A percentile compares a stretch with the other conserved stretches of the same genome.
These are phyloP conservation scores for Cercospora brassicicola DNA, from an alignment of 2,329 filamentous ascomycete genomes.

Conservation along the genomic window DNA sequence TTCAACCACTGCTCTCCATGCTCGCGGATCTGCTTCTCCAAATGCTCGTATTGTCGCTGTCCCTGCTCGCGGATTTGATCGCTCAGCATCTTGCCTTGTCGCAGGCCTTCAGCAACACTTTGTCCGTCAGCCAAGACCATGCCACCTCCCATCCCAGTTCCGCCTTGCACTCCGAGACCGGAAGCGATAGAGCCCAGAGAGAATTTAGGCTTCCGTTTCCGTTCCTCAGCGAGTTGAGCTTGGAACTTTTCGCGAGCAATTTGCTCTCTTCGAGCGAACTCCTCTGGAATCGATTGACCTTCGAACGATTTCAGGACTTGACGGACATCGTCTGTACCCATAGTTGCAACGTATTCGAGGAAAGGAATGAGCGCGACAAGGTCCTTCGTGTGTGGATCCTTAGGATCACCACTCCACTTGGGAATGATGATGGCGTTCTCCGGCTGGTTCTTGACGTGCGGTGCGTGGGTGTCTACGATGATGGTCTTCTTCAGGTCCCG, in stretches of 20 bases:
- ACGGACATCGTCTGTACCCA: conserved; percentile 81
- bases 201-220: conserved; percentile 60
- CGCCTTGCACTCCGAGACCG: conserved; percentile 77
- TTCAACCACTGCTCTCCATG: conserved; percentile 95
- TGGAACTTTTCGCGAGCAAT: conserved; percentile 82
- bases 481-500: conserved; percentile 93
- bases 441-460: conserved; percentile 85
- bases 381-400: conserved; percentile 66
- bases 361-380: conserved; percentile 90
- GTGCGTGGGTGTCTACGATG: conserved; percentile 81
- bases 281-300: conserved; percentile 81
- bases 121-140: conserved; percentile 53
- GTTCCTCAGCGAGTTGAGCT: conserved; percentile 69
- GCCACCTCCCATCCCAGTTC: conserved; percentile 56
- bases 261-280: conserved; percentile 86
- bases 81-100: conserved; percentile 94
- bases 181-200: conserved; percentile 61
- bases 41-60: conserved; percentile 80
- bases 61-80: conserved; percentile 91
- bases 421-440: conserved; percentile 91
- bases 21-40: conserved; percentile 87
- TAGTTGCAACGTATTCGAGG: conserved; percentile 93
- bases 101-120: conserved; percentile 72
- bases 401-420: conserved; percentile 81
- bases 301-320: conserved; percentile 58